Conservation (phyloP, 2,329 filamentous ascomycete genomes). For the Botrytis elliptica region DNA sequence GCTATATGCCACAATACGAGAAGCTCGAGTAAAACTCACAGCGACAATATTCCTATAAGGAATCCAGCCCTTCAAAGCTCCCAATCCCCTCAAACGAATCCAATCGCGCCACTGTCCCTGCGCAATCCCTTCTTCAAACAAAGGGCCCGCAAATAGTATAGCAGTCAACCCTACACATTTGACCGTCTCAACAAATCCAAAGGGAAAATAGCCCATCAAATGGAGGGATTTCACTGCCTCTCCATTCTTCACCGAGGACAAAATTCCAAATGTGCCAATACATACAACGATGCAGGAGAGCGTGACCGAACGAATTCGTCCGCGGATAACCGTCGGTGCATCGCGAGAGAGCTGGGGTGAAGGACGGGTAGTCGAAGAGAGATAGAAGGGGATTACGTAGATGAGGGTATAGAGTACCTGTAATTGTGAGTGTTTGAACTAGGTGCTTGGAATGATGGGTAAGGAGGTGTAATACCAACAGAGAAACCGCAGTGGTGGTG, state of each 20-base stretch:
- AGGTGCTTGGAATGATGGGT: not conserved
- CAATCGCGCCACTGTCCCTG: conserved; percentile 69
- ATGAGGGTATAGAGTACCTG: conserved; percentile 78
- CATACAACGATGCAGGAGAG: conserved; percentile 71
- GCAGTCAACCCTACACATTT: conserved; percentile 69
- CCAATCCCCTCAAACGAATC: conserved; percentile 54
- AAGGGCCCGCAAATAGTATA: conserved; percentile 77
- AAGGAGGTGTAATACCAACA: conserved; percentile 30
- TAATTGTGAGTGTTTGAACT: not conserved
- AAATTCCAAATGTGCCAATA: conserved; percentile 63
- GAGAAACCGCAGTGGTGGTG: conserved; percentile 30
- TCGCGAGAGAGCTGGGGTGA: conserved; percentile 78
- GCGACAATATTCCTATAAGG: conserved; percentile 85
- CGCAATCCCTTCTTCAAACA: conserved; percentile 76
- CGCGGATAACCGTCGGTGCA: conserved; percentile 83
- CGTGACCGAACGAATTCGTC: conserved; percentile 77
- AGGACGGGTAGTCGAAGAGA: conserved; percentile 75
- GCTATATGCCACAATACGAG: not conserved
- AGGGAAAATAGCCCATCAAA: conserved; percentile 78
- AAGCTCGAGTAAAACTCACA: conserved; percentile 51
- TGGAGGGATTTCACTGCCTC: conserved; percentile 58
- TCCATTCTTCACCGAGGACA: conserved; percentile 54
- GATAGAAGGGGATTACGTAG: conserved; percentile 91
- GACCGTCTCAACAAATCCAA: conserved; percentile 62
- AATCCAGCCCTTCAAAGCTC: conserved; percentile 70